Percentiles rank a stretch among this genome's conserved stretches.
These are phyloP conservation scores for Podosphaera xanthii DNA, from an alignment of 2,329 filamentous ascomycete species.

Conservation along the genomic window DNA sequence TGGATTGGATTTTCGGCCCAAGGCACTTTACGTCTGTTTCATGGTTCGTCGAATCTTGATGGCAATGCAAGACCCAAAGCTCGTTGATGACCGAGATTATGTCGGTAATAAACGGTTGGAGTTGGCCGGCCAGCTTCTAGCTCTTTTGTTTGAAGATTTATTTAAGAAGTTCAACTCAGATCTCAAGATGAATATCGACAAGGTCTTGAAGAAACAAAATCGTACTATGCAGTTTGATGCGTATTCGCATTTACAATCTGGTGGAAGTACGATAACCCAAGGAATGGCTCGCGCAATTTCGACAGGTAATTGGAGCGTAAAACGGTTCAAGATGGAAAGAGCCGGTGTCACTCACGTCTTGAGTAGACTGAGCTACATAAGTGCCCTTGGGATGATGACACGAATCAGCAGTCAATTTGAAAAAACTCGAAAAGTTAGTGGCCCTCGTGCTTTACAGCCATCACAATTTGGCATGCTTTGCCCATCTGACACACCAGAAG, in stretches of 20 bases:
- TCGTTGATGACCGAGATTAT: slow-evolving; percentile 93
- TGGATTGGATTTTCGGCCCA: slow-evolving; percentile 86
- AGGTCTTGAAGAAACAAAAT: slow-evolving; percentile 82
- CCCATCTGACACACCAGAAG: slow-evolving; percentile 91
- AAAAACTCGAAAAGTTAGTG: slow-evolving; percentile 90
- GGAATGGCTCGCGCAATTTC: slow-evolving; percentile 93
- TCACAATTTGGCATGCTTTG: slow-evolving; percentile 98
- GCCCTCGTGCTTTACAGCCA: slow-evolving; percentile 82
- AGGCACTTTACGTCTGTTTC: slow-evolving; percentile 85
- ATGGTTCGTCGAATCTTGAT: slow-evolving; percentile 95
- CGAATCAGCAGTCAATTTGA: slow-evolving; percentile 96
- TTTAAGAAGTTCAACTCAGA: slow-evolving; percentile 89
- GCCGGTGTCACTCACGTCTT: slow-evolving; percentile 92
- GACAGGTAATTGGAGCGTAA: slow-evolving; percentile 92
- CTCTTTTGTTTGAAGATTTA: slow-evolving; percentile 84
- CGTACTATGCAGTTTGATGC: slow-evolving; percentile 76
- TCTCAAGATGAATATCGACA: slow-evolving; percentile 85
- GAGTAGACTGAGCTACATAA: slow-evolving; percentile 87
- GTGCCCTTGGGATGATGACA: slow-evolving; percentile 97
- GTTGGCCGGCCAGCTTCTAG: slow-evolving; percentile 79
- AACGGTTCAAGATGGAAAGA: slow-evolving; percentile 96
- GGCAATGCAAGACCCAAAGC: slow-evolving; percentile 68
- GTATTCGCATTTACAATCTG: slow-evolving; percentile 58
- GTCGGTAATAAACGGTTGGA: slow-evolving; percentile 95
- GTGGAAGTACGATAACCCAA: slow-evolving; percentile 68